phyloP scores from a whole-genome alignment of 1,139 yeast species.

The Kodamaea alishanica region DNA sequence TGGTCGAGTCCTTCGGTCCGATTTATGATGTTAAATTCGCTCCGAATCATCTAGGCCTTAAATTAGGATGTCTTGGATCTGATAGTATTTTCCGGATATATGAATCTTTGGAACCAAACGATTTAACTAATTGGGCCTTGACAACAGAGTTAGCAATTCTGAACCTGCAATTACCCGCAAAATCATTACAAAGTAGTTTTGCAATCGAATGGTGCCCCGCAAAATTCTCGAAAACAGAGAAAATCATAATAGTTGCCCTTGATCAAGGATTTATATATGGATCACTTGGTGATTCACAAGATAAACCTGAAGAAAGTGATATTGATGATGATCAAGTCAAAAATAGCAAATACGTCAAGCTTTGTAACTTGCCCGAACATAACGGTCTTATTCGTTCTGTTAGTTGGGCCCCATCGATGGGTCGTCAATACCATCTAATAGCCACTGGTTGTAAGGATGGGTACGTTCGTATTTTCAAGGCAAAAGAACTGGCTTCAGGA shows the following conservation, averaged over 20 bases:
- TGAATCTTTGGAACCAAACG: slow-evolving; percentile 86
- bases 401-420: slow-evolving; percentile 97
- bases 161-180: slow-evolving; percentile 60
- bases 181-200: slow-evolving; percentile 82
- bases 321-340: slow-evolving; percentile 1
- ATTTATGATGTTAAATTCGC: slow-evolving; percentile 87
- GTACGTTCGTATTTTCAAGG: slow-evolving; percentile 76
- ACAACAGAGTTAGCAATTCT: slow-evolving; percentile 71
- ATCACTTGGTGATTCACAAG: slow-evolving; percentile 24
- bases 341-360: slow-evolving; percentile 27
- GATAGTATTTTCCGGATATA: slow-evolving; percentile 86
- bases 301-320: slow-evolving; percentile 4
- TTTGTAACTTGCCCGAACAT: slow-evolving; percentile 64
- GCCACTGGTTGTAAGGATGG: slow-evolving; percentile 98
- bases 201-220: slow-evolving; percentile 93
- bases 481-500: slow-evolving; percentile 40
- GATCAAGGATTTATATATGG: slow-evolving; percentile 83
- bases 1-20: slow-evolving; percentile 81
- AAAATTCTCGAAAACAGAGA: slow-evolving; percentile 68
- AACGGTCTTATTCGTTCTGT: slow-evolving; percentile 83
- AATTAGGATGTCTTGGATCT: slow-evolving; percentile 82
- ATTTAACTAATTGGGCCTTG: slow-evolving; percentile 75
- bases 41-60: slow-evolving; percentile 78
- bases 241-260: slow-evolving; percentile 77
- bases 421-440: slow-evolving; percentile 77